These are phyloP conservation scores for Juncus effusus DNA, from an alignment of 176 grass and related monocot genomes.

Conservation along the genomic window DNA sequence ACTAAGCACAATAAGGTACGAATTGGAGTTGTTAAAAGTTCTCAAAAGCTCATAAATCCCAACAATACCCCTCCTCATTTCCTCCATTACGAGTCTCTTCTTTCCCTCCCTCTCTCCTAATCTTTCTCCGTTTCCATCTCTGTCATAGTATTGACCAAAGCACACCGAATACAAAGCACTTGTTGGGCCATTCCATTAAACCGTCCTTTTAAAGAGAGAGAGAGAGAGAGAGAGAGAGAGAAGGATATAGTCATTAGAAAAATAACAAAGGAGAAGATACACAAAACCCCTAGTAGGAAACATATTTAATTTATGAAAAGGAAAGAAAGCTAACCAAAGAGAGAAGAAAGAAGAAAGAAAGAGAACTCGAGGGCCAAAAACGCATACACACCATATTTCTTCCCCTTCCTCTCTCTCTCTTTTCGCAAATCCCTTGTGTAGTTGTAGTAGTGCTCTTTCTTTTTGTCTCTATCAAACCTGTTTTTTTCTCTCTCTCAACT, in stretches of 20 bases:
- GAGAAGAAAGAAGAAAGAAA: conserved; percentile 13
- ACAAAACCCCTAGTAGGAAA: conserved; percentile 23
- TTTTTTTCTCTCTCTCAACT: conserved; percentile 1
- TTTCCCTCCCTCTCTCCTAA: not conserved
- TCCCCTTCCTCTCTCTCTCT: conserved; percentile 25
- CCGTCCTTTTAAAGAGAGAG: conserved; percentile 20
- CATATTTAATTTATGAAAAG: conserved; percentile 29
- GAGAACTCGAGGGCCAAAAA: too few species aligned
- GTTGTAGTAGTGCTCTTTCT: conserved; percentile 17
- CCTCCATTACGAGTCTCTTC: conserved; percentile 25
- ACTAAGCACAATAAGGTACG: not conserved
- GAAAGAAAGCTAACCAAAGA: conserved; percentile 23
- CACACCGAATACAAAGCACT: conserved; percentile 12
- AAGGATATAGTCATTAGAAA: conserved; percentile 7
- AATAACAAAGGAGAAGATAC: conserved; percentile 19
- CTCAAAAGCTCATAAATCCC: conserved; percentile 23
- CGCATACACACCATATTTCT: not conserved
- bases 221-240: not conserved
- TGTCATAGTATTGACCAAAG: conserved; percentile 19
- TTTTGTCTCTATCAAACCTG: conserved; percentile 41
- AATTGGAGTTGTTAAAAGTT: conserved; percentile 8
- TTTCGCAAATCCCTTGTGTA: not conserved
- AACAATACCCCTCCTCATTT: conserved; percentile 29
- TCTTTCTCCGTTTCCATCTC: conserved; percentile 10
- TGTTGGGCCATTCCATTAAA: conserved; percentile 23